These are phyloP conservation scores for Aegilops tauschii DNA, from an alignment of 176 grass and related monocot species.

Conservation along the genomic window DNA sequence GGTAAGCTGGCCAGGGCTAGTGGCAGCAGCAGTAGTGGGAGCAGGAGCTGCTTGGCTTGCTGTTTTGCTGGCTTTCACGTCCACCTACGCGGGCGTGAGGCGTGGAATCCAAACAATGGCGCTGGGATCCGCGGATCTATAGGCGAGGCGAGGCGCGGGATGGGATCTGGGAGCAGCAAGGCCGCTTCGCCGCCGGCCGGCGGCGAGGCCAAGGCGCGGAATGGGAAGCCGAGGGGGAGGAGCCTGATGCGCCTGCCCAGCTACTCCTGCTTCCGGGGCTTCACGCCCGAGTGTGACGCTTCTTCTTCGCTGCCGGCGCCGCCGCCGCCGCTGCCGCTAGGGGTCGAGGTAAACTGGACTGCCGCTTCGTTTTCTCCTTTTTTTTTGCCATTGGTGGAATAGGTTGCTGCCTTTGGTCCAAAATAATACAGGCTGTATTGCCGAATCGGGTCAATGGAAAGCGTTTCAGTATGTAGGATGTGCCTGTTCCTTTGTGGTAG, in stretches of 20 bases:
- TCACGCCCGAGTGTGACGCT: constrained; percentile 16
- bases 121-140: constrained; percentile 34
- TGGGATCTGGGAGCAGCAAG: constrained; percentile 93
- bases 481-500: not conserved
- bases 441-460: not conserved
- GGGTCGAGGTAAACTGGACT: constrained; percentile 20
- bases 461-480: not conserved
- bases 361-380: too few relatives aligned
- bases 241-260: constrained; percentile 41
- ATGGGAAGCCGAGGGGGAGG: constrained; percentile 30
- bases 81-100: constrained; percentile 21
- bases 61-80: not conserved
- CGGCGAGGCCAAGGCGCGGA: constrained; percentile 13
- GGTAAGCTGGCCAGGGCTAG: not conserved
- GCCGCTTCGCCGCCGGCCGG: constrained; percentile 21
- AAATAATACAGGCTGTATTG: not conserved
- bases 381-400: not conserved
- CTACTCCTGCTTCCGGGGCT: constrained; percentile 76
- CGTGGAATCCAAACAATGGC: constrained; percentile 30
- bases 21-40: not conserved
- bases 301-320: not conserved
- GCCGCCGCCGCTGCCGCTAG: not conserved
- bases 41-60: constrained; percentile 6
- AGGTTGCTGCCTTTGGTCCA: not conserved
- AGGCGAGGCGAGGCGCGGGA: constrained; percentile 7